Evolutionary conservation across 306 rosid genomes (phyloP).

Genomic region (Dicorynia guianensis): DNA sequence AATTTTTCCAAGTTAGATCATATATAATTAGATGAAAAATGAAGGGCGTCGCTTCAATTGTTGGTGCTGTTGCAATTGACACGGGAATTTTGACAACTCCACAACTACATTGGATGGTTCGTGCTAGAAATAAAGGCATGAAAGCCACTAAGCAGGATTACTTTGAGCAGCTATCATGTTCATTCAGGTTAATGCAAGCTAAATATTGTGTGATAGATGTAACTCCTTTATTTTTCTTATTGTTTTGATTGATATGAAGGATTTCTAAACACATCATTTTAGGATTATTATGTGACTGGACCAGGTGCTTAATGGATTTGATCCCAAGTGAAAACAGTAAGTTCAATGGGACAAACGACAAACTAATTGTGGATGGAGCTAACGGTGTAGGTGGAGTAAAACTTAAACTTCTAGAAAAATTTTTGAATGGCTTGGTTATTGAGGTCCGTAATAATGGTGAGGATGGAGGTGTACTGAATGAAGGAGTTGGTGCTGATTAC

Average conservation of each 20-base stretch:
- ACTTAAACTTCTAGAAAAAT: constrained; percentile 58
- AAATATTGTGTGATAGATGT: constrained; percentile 5
- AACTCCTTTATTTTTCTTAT: neutral
- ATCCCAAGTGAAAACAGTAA: constrained; percentile 54
- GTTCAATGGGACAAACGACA: constrained; percentile 42
- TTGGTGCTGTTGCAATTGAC: constrained; percentile 70
- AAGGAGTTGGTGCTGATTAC: constrained; percentile 96
- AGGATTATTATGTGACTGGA: constrained; percentile 52
- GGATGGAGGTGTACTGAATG: constrained; percentile 83
- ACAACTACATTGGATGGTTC: constrained; percentile 95
- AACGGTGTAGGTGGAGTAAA: constrained; percentile 93
- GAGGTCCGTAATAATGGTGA: constrained; percentile 78
- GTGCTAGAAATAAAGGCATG: constrained; percentile 65
- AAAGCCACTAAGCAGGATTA: constrained; percentile 73
- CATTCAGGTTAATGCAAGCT: constrained; percentile 71
- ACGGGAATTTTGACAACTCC: constrained; percentile 92
- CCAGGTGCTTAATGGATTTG: constrained; percentile 89
- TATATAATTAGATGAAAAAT: constrained; percentile 24
- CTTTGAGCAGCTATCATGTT: constrained; percentile 71
- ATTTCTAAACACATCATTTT: constrained; percentile 31
- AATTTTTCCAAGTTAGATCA: neutral
- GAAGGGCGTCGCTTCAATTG: constrained; percentile 82
- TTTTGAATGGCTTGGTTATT: constrained; percentile 62
- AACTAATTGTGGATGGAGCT: constrained; percentile 86
- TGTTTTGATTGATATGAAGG: constrained; percentile 27